phyloP scores from a whole-genome alignment of 257 asterid genomes.

The Striga asiatica region DNA sequence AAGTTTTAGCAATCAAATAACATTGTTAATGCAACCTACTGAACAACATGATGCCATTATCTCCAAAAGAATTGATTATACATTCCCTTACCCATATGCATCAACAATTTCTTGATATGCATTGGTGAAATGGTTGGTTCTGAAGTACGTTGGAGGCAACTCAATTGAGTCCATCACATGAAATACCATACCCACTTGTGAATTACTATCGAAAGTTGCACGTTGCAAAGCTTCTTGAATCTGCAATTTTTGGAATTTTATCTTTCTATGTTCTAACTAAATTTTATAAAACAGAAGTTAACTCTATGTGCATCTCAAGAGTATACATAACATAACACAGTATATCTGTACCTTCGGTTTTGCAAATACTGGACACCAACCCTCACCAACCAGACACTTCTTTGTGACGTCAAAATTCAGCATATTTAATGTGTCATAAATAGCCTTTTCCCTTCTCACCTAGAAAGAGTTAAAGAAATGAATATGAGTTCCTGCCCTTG shows the following conservation, averaged over 20 bases:
- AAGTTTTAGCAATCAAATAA: no score
- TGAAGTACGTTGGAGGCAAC: slow-evolving; percentile 89
- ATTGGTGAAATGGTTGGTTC: slow-evolving; percentile 65
- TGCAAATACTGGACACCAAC: slow-evolving; percentile 97
- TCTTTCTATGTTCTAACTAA: slow-evolving; percentile 8
- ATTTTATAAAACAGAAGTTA: slow-evolving; percentile 11
- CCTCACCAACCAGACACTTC: slow-evolving; percentile 98
- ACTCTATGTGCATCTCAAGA: slow-evolving; percentile 4
- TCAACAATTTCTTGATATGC: slow-evolving; percentile 97
- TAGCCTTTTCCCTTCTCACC: slow-evolving; percentile 96
- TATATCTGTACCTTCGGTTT: slow-evolving; percentile 48
- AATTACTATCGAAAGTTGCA: slow-evolving; percentile 87
- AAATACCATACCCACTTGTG: slow-evolving; percentile 89
- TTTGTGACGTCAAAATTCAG: slow-evolving; percentile 94
- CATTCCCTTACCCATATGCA: slow-evolving; percentile 99
- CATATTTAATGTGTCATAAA: slow-evolving; percentile 86
- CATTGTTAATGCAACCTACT: no score
- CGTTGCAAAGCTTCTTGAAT: slow-evolving; percentile 90
- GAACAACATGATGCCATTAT: neutral
- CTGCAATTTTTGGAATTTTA: slow-evolving; percentile 36
- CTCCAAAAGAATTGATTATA: no score
- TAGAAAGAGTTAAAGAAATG: slow-evolving; percentile 26
- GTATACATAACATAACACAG: slow-evolving; percentile 8
- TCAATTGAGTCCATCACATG: slow-evolving; percentile 82
- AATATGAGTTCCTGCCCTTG: slow-evolving; percentile 12